phyloP scores from a whole-genome alignment of 2,329 filamentous ascomycete species.

The Colletotrichum euphorbiae region DNA sequence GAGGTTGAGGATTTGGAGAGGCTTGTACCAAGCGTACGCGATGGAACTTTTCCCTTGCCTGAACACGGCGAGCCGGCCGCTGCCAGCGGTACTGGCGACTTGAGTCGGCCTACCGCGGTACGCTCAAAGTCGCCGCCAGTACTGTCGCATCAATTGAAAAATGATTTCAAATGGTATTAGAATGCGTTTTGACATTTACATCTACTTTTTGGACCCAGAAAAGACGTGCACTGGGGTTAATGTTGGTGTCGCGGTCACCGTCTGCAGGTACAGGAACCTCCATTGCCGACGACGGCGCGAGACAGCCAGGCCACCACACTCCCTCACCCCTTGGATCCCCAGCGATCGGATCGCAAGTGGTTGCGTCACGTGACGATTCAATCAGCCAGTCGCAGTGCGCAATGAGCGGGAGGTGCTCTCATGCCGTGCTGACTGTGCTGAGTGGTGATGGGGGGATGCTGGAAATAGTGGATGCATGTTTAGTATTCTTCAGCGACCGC shows the following conservation, averaged over 20 bases:
- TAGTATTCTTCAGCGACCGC: conserved; percentile 1
- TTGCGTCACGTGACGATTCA: conserved; percentile 19
- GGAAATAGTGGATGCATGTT: neutral
- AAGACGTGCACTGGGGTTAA: conserved; percentile 29
- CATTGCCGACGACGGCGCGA: conserved; percentile 36
- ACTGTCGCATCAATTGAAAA: conserved; percentile 21
- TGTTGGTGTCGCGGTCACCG: conserved; percentile 18
- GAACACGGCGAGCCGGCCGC: conserved; percentile 37
- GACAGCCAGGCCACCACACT: conserved; percentile 35
- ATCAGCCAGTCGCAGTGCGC: conserved; percentile 17
- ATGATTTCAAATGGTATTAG: neutral
- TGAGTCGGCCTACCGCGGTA: neutral
- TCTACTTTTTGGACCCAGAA: conserved; percentile 35
- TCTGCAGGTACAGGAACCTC: conserved; percentile 39
- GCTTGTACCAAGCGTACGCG: conserved; percentile 44
- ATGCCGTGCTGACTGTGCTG: conserved; percentile 3
- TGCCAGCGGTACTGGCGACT: conserved; percentile 35
- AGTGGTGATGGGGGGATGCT: neutral
- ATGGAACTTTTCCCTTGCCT: conserved; percentile 40
- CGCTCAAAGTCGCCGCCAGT: neutral
- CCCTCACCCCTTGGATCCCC: conserved; percentile 17
- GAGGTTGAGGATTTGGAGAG: conserved; percentile 65
- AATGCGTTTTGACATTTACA: neutral
- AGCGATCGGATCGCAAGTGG: conserved; percentile 37
- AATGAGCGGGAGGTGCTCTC: conserved; percentile 13